phyloP scores from a whole-genome alignment of 2,329 filamentous ascomycete genomes.

The Phialemonium atrogriseum region DNA sequence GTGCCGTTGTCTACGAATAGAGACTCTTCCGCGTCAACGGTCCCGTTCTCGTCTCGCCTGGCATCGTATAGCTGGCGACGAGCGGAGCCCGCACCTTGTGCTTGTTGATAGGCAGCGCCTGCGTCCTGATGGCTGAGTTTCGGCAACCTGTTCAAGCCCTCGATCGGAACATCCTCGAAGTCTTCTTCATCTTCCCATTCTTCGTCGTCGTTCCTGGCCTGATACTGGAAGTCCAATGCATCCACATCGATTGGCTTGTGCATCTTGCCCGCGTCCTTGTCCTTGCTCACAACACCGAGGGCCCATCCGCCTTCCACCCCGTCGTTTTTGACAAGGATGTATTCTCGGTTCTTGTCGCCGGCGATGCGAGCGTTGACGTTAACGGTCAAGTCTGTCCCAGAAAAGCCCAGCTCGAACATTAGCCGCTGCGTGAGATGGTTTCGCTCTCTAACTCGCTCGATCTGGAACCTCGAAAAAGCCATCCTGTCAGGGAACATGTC shows the following conservation, averaged over 20 bases:
- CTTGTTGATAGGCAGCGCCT: conserved; percentile 14
- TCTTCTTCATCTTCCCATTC: conserved; percentile 64
- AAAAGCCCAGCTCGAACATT: conserved; percentile 92
- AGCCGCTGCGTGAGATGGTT: conserved; percentile 91
- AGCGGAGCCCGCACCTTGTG: conserved; percentile 15
- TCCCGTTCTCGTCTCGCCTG: conserved; percentile 15
- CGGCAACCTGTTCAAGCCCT: conserved; percentile 77
- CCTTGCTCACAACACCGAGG: conserved; percentile 81
- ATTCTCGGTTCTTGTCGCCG: conserved; percentile 84
- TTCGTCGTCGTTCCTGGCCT: conserved; percentile 49
- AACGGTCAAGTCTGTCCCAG: conserved; percentile 63
- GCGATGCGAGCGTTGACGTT: conserved; percentile 60
- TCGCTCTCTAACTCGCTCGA: conserved; percentile 83
- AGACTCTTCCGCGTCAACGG: conserved; percentile 42
- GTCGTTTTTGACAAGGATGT: conserved; percentile 92
- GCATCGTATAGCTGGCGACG: conserved; percentile 20
- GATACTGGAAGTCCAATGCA: conserved; percentile 47
- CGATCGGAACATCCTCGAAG: conserved; percentile 89
- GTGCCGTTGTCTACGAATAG: conserved; percentile 42
- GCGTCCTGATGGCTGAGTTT: conserved; percentile 32
- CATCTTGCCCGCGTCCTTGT: conserved; percentile 68
- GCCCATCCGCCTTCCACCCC: conserved; percentile 95
- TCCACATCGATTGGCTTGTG: conserved; percentile 94
- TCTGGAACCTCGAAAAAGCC: conserved; percentile 94
- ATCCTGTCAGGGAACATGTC: conserved; percentile 96